Evolutionary conservation across 768 basidiomycete species (phyloP).

Genomic region (Piloderma croceum): DNA sequence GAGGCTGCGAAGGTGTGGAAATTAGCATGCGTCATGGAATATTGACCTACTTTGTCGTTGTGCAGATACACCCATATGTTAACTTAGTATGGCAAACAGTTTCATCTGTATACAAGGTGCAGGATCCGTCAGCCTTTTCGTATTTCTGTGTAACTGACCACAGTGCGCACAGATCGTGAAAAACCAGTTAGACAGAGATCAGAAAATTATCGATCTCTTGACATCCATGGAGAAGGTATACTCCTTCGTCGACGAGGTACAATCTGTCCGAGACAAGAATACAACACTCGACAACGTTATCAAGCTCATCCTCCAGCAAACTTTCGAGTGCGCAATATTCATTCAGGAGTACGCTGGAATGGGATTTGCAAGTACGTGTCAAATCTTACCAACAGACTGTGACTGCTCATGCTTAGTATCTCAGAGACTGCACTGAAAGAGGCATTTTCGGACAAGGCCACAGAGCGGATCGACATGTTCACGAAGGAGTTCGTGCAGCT

Average conservation of each 20-base stretch:
- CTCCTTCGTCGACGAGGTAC: conserved; percentile 23
- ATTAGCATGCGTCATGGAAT: neutral
- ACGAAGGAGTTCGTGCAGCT: conserved; percentile 17
- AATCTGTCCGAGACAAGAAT: conserved; percentile 22
- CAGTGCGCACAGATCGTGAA: conserved; percentile 15
- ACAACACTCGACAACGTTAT: conserved; percentile 21
- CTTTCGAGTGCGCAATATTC: conserved; percentile 27
- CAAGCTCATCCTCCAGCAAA: conserved; percentile 20
- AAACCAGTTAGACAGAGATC: conserved; percentile 20
- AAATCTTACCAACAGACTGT: neutral
- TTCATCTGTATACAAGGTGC: conserved; percentile 23
- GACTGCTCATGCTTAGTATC: conserved; percentile 3
- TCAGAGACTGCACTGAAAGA: neutral
- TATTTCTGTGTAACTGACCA: conserved; percentile 6
- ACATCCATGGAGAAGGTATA: conserved; percentile 23
- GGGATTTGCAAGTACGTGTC: conserved; percentile 23
- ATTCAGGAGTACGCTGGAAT: conserved; percentile 25
- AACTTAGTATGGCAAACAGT: conserved; percentile 24
- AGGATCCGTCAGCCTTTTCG: neutral
- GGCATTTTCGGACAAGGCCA: conserved; percentile 5
- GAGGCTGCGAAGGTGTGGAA: conserved; percentile 16
- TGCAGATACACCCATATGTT: conserved; percentile 21
- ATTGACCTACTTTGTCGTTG: neutral
- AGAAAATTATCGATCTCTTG: conserved; percentile 18
- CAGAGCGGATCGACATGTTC: conserved; percentile 17